phyloP scores from a whole-genome alignment of 2,329 filamentous ascomycete genomes.

The Uncinocarpus reesii region DNA sequence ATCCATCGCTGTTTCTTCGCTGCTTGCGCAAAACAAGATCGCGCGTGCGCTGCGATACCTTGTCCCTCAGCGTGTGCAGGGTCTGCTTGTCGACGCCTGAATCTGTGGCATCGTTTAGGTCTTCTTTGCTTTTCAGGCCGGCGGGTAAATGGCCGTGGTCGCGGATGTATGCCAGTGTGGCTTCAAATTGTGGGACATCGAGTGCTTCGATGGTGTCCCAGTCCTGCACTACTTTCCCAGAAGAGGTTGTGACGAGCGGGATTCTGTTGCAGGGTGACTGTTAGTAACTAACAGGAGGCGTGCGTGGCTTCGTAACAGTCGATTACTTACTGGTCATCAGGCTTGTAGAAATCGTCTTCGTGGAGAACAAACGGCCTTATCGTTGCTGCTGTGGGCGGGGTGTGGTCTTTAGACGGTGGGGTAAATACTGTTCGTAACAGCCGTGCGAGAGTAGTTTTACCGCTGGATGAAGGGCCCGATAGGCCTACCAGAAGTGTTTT shows the following conservation, averaged over 20 bases:
- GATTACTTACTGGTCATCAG: slow-evolving; percentile 54
- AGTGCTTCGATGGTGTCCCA: slow-evolving; percentile 85
- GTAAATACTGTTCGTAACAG: slow-evolving; percentile 74
- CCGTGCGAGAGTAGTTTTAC: slow-evolving; percentile 86
- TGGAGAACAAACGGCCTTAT: slow-evolving; percentile 63
- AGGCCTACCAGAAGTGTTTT: slow-evolving; percentile 49
- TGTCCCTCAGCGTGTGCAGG: slow-evolving; percentile 18
- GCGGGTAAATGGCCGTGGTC: slow-evolving; percentile 48
- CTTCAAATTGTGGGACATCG: slow-evolving; percentile 57
- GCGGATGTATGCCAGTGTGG: slow-evolving; percentile 60
- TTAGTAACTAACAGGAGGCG: not conserved
- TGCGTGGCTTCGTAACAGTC: not conserved
- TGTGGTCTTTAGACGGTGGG: not conserved
- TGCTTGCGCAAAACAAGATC: not conserved
- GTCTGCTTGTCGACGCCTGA: slow-evolving; percentile 27
- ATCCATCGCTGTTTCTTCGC: not conserved
- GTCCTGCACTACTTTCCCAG: slow-evolving; percentile 56
- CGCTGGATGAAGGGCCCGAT: slow-evolving; percentile 82
- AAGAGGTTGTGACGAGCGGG: slow-evolving; percentile 39
- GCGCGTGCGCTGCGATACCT: slow-evolving; percentile 21
- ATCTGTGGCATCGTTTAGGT: slow-evolving; percentile 46
- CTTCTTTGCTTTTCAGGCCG: slow-evolving; percentile 46
- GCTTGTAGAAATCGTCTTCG: slow-evolving; percentile 89
- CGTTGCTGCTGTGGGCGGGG: not conserved
- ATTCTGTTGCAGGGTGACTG: slow-evolving; percentile 25